A percentile compares a stretch with the other conserved stretches of the same genome.
phyloP scores from a whole-genome alignment of 805 yeast species.

The Saccharomycopsis amapae region DNA sequence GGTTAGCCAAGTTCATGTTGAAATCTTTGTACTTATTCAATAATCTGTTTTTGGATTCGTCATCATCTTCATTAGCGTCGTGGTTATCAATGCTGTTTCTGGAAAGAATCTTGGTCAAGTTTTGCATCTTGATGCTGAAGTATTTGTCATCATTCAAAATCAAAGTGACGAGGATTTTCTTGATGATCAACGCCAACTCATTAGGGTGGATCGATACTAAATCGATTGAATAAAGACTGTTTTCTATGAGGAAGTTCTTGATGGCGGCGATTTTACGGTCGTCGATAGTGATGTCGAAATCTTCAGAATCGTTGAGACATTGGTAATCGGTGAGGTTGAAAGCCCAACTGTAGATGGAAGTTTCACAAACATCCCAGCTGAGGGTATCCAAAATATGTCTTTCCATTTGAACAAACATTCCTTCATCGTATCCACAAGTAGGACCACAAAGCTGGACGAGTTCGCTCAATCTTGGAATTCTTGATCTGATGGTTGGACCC shows the following conservation, averaged over 20 bases:
- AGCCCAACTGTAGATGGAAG: slow-evolving; percentile 40
- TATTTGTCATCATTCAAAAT: slow-evolving; percentile 41
- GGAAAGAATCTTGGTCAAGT: slow-evolving; percentile 40
- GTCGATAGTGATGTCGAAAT: slow-evolving; percentile 25
- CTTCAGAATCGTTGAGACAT: slow-evolving; percentile 43
- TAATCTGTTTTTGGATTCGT: slow-evolving; percentile 25
- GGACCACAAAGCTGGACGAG: slow-evolving; percentile 66
- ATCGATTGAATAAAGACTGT: slow-evolving; percentile 15
- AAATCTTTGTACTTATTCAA: slow-evolving; percentile 42
- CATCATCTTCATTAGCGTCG: slow-evolving; percentile 35
- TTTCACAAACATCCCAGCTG: slow-evolving; percentile 61
- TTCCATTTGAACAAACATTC: slow-evolving; percentile 73
- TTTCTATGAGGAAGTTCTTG: slow-evolving; percentile 20
- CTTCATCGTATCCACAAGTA: slow-evolving; percentile 49
- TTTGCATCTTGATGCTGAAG: slow-evolving; percentile 41
- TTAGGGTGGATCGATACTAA: slow-evolving; percentile 18
- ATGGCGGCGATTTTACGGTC: slow-evolving; percentile 16
- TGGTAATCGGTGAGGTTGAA: slow-evolving; percentile 40
- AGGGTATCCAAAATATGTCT: slow-evolving; percentile 63
- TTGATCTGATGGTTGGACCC: slow-evolving; percentile 67
- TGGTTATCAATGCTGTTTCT: slow-evolving; percentile 41
- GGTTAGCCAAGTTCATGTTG: slow-evolving; percentile 42
- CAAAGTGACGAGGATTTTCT: slow-evolving; percentile 37
- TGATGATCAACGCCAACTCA: slow-evolving; percentile 19
- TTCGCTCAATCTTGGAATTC: slow-evolving; percentile 69